Evolutionary conservation across 2,329 filamentous ascomycete species (phyloP).

Genomic region (Hypoxylon sp.): DNA sequence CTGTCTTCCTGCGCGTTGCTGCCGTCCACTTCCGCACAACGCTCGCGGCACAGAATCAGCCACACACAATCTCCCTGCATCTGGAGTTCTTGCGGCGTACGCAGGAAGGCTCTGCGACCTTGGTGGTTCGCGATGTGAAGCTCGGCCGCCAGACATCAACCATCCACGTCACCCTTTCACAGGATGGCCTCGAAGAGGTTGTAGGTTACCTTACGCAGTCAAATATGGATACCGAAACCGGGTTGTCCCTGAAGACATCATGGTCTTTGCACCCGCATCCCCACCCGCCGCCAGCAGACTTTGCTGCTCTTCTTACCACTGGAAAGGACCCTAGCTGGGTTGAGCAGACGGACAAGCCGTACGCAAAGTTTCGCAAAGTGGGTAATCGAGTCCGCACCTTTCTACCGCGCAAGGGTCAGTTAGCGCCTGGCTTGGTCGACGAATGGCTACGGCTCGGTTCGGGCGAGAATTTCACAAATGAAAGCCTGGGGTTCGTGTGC

Average conservation of each 20-base stretch:
- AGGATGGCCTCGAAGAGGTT: conserved; percentile 69
- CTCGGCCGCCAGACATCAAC: conserved; percentile 56
- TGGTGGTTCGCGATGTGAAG: conserved; percentile 54
- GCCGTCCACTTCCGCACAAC: conserved; percentile 53
- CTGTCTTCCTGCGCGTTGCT: conserved; percentile 70
- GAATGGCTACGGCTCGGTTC: conserved; percentile 53
- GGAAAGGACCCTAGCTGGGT: conserved; percentile 53
- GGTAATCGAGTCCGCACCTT: conserved; percentile 46
- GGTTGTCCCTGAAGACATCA: conserved; percentile 65
- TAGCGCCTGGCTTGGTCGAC: conserved; percentile 47
- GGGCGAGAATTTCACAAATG: conserved; percentile 50
- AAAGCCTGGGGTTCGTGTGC: conserved; percentile 50
- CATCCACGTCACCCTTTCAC: conserved; percentile 53
- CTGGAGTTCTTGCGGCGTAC: conserved; percentile 55
- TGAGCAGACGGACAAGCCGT: conserved; percentile 42
- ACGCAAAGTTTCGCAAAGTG: conserved; percentile 49
- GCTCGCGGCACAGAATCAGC: conserved; percentile 52
- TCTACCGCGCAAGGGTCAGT: conserved; percentile 48
- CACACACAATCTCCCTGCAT: conserved; percentile 53
- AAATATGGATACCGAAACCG: conserved; percentile 72
- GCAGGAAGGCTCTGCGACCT: conserved; percentile 48
- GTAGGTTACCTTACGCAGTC: conserved; percentile 76
- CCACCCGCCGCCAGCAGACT: conserved; percentile 45
- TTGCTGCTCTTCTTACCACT: conserved; percentile 41
- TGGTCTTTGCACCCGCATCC: conserved; percentile 63